Evolutionary conservation across 352 stramenopile species (phyloP).

Genomic region (Globisporangium paddicum): DNA sequence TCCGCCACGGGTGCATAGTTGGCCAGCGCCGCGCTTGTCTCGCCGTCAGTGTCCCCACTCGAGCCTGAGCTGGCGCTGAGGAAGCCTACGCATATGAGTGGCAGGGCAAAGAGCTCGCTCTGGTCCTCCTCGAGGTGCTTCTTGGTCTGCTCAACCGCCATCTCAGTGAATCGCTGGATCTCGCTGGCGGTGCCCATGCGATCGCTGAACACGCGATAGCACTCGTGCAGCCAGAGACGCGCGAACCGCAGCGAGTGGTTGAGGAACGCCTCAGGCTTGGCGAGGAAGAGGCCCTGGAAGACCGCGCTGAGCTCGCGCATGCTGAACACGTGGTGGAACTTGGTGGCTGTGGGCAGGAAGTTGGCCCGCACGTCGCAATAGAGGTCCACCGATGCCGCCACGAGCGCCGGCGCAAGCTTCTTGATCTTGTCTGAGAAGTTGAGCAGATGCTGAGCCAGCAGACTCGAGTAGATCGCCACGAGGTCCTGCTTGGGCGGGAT

Average conservation of each 20-base stretch:
- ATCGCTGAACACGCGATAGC: slow-evolving; percentile 89
- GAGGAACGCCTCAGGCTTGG: slow-evolving; percentile 56
- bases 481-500: slow-evolving; percentile 69
- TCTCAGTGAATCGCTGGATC: slow-evolving; percentile 72
- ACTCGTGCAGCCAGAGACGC: slow-evolving; percentile 91
- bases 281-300: slow-evolving; percentile 81
- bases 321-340: slow-evolving; percentile 94
- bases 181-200: slow-evolving; percentile 77
- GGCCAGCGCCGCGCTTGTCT: slow-evolving; percentile 5
- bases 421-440: slow-evolving; percentile 82
- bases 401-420: slow-evolving; percentile 47
- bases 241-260: slow-evolving; percentile 60
- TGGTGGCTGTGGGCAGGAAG: slow-evolving; percentile 88
- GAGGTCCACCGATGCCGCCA: slow-evolving; percentile 82
- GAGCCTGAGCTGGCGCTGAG: slow-evolving; percentile 16
- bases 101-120: slow-evolving; percentile 58
- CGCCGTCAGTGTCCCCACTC: background rate
- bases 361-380: slow-evolving; percentile 63
- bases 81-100: slow-evolving; percentile 75
- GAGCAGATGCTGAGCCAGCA: slow-evolving; percentile 60
- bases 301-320: slow-evolving; percentile 86
- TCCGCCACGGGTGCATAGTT: slow-evolving; percentile 53
- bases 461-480: slow-evolving; percentile 57
- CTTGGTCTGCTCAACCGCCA: slow-evolving; percentile 83
- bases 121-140: slow-evolving; percentile 85